Percentiles rank a stretch among this genome's conserved stretches.
Evolutionary conservation across 805 yeast genomes (phyloP).

Genomic region (Saccharomyces eubayanus): DNA sequence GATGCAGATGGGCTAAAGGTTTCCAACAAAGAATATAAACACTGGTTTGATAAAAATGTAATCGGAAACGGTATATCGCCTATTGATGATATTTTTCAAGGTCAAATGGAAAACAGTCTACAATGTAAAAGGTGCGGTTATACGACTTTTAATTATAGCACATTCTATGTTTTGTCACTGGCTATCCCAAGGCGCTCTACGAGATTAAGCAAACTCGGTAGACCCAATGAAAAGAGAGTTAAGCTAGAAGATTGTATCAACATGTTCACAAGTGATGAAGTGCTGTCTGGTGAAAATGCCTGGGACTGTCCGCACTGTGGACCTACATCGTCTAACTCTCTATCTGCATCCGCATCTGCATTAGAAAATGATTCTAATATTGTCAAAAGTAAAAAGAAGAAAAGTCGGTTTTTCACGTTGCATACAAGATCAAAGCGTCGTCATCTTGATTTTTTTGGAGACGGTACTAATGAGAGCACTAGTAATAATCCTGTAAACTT

Average conservation of each 20-base stretch:
- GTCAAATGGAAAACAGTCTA: conserved; percentile 59
- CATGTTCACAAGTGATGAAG: conserved; percentile 55
- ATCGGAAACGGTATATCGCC: conserved; percentile 58
- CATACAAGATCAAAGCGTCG: background rate
- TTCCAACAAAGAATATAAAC: conserved; percentile 42
- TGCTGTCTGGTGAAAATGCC: conserved; percentile 63
- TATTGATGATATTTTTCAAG: conserved; percentile 58
- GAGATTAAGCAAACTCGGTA: conserved; percentile 15
- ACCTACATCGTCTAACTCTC: conserved; percentile 4
- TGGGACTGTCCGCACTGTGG: conserved; percentile 77
- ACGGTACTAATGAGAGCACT: conserved; percentile 6
- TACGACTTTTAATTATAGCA: conserved; percentile 50
- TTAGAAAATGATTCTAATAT: background rate
- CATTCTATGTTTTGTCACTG: conserved; percentile 54
- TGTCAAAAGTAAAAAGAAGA: background rate
- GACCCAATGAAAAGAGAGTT: conserved; percentile 23
- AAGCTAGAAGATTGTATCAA: conserved; percentile 55
- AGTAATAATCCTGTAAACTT: conserved; percentile 13
- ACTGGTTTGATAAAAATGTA: conserved; percentile 50
- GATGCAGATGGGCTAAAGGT: conserved; percentile 24
- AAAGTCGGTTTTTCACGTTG: background rate
- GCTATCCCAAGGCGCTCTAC: conserved; percentile 43
- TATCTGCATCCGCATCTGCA: conserved; percentile 7
- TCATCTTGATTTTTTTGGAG: conserved; percentile 2
- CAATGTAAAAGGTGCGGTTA: conserved; percentile 59